Evolutionary conservation across 345 rosid species (phyloP).

Genomic region (Firmiana major): DNA sequence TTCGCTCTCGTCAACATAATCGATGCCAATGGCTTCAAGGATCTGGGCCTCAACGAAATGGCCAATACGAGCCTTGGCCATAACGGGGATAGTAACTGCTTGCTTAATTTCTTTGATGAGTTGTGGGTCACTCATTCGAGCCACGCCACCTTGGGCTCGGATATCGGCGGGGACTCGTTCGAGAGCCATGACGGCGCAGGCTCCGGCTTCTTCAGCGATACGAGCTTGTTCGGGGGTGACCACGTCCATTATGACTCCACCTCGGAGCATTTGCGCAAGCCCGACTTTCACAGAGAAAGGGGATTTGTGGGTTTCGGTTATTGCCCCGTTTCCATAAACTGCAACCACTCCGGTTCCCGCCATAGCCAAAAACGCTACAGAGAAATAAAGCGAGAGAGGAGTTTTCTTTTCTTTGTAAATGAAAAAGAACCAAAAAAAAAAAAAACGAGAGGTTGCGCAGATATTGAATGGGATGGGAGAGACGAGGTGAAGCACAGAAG

Average conservation of each 20-base stretch:
- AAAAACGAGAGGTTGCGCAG: background rate
- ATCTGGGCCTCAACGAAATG: conserved; percentile 81
- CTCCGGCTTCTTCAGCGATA: conserved; percentile 72
- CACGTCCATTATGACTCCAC: conserved; percentile 84
- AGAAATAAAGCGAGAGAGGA: background rate
- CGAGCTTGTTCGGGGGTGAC: conserved; percentile 72
- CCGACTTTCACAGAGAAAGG: conserved; percentile 84
- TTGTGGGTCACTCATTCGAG: conserved; percentile 74
- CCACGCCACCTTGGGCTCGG: conserved; percentile 73
- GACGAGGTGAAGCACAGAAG: conserved; percentile 1
- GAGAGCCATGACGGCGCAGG: conserved; percentile 78
- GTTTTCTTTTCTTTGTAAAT: background rate
- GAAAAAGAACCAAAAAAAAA: background rate
- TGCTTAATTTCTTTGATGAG: conserved; percentile 61
- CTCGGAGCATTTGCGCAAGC: conserved; percentile 82
- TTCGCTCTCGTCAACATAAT: conserved; percentile 81
- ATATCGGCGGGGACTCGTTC: conserved; percentile 78
- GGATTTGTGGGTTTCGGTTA: conserved; percentile 63
- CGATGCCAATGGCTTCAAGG: conserved; percentile 72
- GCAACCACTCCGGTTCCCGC: conserved; percentile 77
- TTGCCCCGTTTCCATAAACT: conserved; percentile 54
- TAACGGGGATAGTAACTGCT: conserved; percentile 74
- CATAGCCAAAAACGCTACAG: conserved; percentile 27
- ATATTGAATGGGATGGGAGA: background rate
- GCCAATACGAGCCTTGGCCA: conserved; percentile 79